These are phyloP conservation scores for Neophaeococcomyces aloes DNA, from an alignment of 2,329 filamentous ascomycete genomes.

Conservation along the genomic window DNA sequence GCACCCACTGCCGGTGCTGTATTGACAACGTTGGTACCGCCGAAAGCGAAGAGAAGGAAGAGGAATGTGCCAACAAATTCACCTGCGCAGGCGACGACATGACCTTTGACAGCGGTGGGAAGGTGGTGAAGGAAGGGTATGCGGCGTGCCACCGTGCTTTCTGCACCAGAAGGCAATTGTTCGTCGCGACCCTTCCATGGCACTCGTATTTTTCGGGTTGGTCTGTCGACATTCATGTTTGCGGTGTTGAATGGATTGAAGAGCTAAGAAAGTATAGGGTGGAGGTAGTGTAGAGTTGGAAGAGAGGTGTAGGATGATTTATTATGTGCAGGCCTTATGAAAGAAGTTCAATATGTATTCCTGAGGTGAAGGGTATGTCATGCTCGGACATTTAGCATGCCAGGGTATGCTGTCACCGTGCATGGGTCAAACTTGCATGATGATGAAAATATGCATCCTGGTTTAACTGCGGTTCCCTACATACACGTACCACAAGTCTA, in stretches of 20 bases:
- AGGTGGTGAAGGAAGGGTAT: conserved; percentile 11
- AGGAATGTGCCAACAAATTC: conserved; percentile 44
- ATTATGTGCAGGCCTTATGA: not conserved
- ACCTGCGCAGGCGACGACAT: conserved; percentile 36
- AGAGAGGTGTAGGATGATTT: not conserved
- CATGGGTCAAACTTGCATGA: not conserved
- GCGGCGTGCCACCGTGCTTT: conserved; percentile 14
- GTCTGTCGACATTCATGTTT: conserved; percentile 12
- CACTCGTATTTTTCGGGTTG: conserved; percentile 10
- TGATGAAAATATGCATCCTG: no score
- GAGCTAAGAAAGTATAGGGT: not conserved
- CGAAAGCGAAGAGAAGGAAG: conserved; percentile 40
- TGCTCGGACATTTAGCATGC: not conserved
- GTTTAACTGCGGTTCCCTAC: no score
- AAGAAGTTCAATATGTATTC: not conserved
- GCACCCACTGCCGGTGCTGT: conserved; percentile 18
- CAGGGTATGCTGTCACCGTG: conserved; percentile 4
- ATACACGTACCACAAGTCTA: no score
- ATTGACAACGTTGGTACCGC: conserved; percentile 37
- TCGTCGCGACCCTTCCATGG: conserved; percentile 13
- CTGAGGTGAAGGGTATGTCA: not conserved
- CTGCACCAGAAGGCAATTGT: conserved; percentile 12
- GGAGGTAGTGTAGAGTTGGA: not conserved
- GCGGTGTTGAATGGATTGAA: not conserved
- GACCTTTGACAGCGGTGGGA: conserved; percentile 6